phyloP scores from a whole-genome alignment of 2,329 filamentous ascomycete genomes.

The Byssothecium circinans region DNA sequence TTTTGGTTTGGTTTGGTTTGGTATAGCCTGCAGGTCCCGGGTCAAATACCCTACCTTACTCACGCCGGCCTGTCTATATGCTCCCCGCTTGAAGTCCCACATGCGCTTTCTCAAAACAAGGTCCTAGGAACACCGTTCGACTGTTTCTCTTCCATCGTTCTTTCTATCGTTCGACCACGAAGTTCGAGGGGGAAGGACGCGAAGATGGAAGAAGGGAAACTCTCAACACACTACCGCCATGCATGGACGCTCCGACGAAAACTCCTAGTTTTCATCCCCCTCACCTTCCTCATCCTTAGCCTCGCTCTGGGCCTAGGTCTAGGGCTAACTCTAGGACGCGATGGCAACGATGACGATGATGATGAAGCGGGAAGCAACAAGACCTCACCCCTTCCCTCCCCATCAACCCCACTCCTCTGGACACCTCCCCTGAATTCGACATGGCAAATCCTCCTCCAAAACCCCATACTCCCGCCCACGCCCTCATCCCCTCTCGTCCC shows the following conservation, averaged over 20 bases:
- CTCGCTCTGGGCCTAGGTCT: slow-evolving; percentile 60
- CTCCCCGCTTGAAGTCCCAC: no score
- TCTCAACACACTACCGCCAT: slow-evolving; percentile 1
- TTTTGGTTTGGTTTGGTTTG: no score
- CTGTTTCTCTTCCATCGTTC: no score
- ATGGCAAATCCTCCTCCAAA: slow-evolving; percentile 65
- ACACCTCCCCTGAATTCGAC: slow-evolving; percentile 54
- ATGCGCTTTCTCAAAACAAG: background rate
- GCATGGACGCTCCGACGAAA: slow-evolving; percentile 28
- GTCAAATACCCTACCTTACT: no score
- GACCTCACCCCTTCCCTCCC: no score
- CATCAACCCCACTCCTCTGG: no score
- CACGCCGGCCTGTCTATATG: no score
- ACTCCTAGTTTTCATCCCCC: slow-evolving; percentile 24
- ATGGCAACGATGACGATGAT: slow-evolving; percentile 26
- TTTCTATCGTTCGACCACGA: no score
- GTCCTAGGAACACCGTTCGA: slow-evolving; percentile 15
- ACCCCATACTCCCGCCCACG: slow-evolving; percentile 41
- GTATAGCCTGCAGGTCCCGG: no score
- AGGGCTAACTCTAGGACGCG: slow-evolving; percentile 49
- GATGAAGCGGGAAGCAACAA: slow-evolving; percentile 18
- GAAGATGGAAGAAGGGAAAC: no score
- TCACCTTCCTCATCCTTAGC: slow-evolving; percentile 42
- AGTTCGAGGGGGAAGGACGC: no score
- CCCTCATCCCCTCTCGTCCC: slow-evolving; percentile 41